These are phyloP conservation scores for Pseudoscleropodium purum DNA, from an alignment of 225 moss, liverwort and hornwort genomes.

Conservation along the genomic window DNA sequence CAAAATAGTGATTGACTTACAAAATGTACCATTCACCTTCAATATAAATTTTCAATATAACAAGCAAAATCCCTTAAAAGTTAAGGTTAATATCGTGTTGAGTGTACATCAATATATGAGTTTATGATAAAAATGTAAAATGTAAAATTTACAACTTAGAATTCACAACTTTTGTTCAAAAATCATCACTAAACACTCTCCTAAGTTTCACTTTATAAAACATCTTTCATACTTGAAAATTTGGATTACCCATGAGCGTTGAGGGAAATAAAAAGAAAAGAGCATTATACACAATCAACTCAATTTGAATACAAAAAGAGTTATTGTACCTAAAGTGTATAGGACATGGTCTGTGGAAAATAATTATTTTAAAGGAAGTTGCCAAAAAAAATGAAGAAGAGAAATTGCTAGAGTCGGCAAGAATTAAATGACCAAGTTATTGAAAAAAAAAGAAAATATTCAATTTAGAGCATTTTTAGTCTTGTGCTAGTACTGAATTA, in stretches of 20 bases:
- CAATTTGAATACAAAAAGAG: background rate
- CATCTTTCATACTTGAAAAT: background rate
- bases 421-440: background rate
- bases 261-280: background rate
- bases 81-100: background rate
- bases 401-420: too few species aligned
- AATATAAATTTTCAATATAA: background rate
- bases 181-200: background rate
- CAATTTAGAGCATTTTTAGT: too few species aligned
- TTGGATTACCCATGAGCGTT: rapidly evolving
- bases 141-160: too few species aligned
- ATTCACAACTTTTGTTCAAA: background rate
- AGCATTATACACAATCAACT: background rate
- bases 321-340: rapidly evolving
- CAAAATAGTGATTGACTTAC: background rate
- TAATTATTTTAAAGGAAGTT: too few species aligned
- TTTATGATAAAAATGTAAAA: too few species aligned
- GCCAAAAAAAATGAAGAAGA: background rate
- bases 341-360: too few species aligned
- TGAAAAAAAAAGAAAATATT: too few species aligned
- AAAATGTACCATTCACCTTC: background rate
- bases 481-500: rapidly evolving
- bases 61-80: rapidly evolving
- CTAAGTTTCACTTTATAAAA: background rate
- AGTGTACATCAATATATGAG: too few species aligned